Evolutionary conservation across 371 early-diverging fungal genomes (phyloP).

Genomic region (Homolaphlyctis polyrhiza): DNA sequence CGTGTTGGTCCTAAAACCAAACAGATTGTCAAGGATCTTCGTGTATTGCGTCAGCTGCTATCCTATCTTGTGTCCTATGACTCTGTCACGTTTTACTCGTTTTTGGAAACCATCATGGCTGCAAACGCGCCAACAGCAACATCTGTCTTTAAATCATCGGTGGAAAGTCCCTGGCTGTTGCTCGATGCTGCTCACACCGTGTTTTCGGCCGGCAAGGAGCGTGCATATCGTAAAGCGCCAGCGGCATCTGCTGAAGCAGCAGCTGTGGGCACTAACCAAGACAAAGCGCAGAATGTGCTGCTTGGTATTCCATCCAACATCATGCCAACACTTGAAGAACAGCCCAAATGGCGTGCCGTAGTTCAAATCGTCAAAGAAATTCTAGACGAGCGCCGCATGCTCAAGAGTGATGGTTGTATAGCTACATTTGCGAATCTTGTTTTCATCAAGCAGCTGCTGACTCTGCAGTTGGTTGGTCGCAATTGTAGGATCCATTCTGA

Average conservation of each 20-base stretch:
- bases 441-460: too few relatives aligned
- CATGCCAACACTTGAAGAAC: constrained; percentile 75
- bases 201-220: constrained; percentile 52
- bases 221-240: constrained; percentile 47
- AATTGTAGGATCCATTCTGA: too few relatives aligned
- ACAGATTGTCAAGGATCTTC: constrained; percentile 71
- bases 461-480: too few relatives aligned
- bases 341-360: constrained; percentile 87
- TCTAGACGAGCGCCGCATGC: constrained; percentile 30
- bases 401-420: neutral
- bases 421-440: neutral
- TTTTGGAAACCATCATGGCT: constrained; percentile 72
- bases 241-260: constrained; percentile 5
- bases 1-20: constrained; percentile 66
- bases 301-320: constrained; percentile 54
- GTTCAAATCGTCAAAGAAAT: constrained; percentile 70
- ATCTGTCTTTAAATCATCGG: constrained; percentile 18
- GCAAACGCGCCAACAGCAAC: constrained; percentile 35
- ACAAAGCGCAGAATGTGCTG: neutral
- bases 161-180: constrained; percentile 67
- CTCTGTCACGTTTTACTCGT: constrained; percentile 79
- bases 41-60: constrained; percentile 64
- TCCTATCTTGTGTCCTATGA: constrained; percentile 76
- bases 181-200: constrained; percentile 79
- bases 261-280: neutral